Conservation (phyloP, 306 rosid genomes). For the Sindora glabra region DNA sequence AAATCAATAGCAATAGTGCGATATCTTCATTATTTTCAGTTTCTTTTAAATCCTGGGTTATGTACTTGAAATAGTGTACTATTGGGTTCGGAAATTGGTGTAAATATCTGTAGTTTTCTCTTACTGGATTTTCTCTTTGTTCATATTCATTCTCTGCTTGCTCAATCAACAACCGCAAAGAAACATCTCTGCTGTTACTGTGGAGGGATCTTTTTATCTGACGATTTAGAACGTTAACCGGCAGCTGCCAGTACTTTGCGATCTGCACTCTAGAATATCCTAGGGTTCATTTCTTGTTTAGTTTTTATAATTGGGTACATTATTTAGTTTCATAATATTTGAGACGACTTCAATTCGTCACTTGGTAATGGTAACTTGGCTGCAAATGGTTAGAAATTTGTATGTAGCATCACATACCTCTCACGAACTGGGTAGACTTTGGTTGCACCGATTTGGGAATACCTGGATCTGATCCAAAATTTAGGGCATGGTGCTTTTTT, state of each 20-base stretch:
- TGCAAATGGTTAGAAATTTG: neutral
- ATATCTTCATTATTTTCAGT: neutral
- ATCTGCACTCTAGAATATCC: neutral
- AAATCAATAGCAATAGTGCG: neutral
- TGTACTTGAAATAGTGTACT: neutral
- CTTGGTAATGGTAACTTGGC: neutral
- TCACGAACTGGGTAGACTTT: neutral
- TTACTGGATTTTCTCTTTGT: neutral
- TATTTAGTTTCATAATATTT: neutral
- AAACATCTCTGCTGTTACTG: neutral
- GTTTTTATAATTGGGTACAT: neutral
- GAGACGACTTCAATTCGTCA: too few relatives aligned
- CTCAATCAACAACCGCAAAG: neutral
- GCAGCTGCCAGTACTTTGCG: neutral
- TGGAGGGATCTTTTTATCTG: neutral
- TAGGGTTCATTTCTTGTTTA: neutral
- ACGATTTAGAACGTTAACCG: neutral
- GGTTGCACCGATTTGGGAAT: neutral
- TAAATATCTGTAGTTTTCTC: neutral
- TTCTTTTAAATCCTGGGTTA: neutral
- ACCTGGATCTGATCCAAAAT: conserved; percentile 1
- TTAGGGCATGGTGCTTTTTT: neutral
- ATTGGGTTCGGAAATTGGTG: neutral
- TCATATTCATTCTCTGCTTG: neutral
- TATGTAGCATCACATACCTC: neutral